Percentiles rank a stretch among this genome's conserved stretches.
phyloP scores from a whole-genome alignment of 768 basidiomycete species.

The Candolleomyces efflorescens region DNA sequence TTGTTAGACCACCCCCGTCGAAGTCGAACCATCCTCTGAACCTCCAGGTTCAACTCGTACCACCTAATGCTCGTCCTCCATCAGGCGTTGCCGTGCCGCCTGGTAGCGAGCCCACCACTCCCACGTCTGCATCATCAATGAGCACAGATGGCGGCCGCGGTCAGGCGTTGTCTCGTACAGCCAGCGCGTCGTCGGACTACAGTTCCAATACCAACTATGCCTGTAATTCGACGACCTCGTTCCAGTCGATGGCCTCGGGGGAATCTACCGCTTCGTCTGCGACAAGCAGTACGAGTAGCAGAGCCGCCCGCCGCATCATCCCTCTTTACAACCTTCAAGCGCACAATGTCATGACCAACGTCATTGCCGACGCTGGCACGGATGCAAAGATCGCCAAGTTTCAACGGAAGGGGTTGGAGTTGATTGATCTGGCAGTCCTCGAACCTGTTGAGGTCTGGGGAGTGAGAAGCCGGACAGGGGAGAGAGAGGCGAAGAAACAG shows the following conservation, averaged over 20 bases:
- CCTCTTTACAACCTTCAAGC: conserved; percentile 86
- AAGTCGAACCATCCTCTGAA: conserved; percentile 85
- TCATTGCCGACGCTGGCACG: conserved; percentile 83
- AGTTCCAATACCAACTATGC: conserved; percentile 27
- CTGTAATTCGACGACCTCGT: conserved; percentile 33
- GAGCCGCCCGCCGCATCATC: conserved; percentile 63
- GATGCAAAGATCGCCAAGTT: conserved; percentile 84
- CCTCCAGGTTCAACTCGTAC: conserved; percentile 88
- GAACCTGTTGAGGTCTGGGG: conserved; percentile 79
- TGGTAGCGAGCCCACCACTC: conserved; percentile 16
- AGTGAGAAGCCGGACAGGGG: conserved; percentile 21
- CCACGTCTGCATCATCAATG: conserved; percentile 26
- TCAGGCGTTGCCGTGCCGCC: conserved; percentile 19
- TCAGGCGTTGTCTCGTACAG: conserved; percentile 24
- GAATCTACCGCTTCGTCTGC: conserved; percentile 14
- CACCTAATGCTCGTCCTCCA: conserved; percentile 50
- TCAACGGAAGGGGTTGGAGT: conserved; percentile 65
- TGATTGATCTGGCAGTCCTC: conserved; percentile 72
- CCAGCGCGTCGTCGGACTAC: conserved; percentile 48
- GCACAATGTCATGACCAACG: conserved; percentile 84
- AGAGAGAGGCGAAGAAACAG: conserved; percentile 20
- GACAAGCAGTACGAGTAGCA: conserved; percentile 16
- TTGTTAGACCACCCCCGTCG: conserved; percentile 87
- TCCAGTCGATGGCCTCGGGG: conserved; percentile 30
- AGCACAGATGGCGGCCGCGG: conserved; percentile 31